Percentiles rank a stretch among this genome's conserved stretches.
phyloP scores from a whole-genome alignment of 768 basidiomycete genomes.

The Rhodotorula babjevae region DNA sequence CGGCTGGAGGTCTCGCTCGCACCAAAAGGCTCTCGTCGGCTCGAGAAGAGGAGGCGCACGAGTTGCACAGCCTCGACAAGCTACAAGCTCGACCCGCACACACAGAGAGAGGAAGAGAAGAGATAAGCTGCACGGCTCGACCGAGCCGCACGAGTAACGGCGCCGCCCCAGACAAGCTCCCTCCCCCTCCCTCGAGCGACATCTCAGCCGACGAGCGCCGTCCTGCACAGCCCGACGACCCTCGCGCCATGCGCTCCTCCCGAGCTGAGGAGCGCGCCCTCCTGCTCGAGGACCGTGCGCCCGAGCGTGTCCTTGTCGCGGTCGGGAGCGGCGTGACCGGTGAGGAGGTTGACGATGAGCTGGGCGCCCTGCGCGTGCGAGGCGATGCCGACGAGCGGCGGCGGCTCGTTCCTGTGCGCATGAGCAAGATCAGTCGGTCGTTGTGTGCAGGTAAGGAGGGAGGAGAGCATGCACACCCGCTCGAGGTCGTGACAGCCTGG shows the following conservation, averaged over 20 bases:
- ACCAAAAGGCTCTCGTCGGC: too few species aligned
- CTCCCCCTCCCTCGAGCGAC: background rate
- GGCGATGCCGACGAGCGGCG: conserved; percentile 13
- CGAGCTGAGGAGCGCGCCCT: background rate
- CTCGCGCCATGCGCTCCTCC: background rate
- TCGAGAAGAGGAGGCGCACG: too few species aligned
- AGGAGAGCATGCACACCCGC: background rate
- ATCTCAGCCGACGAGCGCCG: background rate
- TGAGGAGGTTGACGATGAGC: conserved; percentile 19
- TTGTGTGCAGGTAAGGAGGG: background rate
- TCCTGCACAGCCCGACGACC: background rate
- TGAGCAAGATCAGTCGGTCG: too few species aligned
- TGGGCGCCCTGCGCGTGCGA: conserved; percentile 8
- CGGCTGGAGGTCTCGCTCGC: too few species aligned
- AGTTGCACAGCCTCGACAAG: too few species aligned
- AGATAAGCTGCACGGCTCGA: too few species aligned
- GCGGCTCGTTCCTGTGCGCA: background rate
- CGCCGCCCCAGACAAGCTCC: background rate
- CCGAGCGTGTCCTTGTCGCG: conserved; percentile 12
- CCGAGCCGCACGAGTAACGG: too few species aligned
- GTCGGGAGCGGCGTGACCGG: background rate
- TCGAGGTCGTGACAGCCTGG: background rate
- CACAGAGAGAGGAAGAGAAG: too few species aligned
- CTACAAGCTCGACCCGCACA: too few species aligned
- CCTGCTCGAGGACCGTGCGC: background rate